Conservation (phyloP, 805 yeast genomes). For the Schwanniomyces pseudopolymorphus region DNA sequence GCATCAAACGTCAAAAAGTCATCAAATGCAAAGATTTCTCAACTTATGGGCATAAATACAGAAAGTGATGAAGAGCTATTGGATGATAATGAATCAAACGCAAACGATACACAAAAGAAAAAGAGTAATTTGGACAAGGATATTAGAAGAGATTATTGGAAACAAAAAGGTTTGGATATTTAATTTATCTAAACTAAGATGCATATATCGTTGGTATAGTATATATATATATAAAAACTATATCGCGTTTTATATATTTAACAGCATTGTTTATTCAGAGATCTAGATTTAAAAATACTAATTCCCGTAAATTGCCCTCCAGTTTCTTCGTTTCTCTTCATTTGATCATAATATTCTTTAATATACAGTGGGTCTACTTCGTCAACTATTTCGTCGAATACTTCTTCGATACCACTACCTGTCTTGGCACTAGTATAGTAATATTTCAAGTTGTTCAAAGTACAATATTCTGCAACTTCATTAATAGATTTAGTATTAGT, state of each 20-base stretch:
- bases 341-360: conserved; percentile 13
- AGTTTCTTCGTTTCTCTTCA: conserved; percentile 5
- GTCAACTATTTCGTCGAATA: conserved; percentile 32
- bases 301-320: conserved; percentile 4
- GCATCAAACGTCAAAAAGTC: conserved; percentile 1
- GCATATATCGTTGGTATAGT: too few relatives aligned
- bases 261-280: conserved; percentile 6
- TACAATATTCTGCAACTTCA: conserved; percentile 11
- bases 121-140: conserved; percentile 30
- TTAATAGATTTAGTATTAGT: conserved; percentile 9
- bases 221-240: too few relatives aligned
- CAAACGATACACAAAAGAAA: conserved; percentile 1
- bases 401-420: conserved; percentile 55
- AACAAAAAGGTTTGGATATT: conserved; percentile 38
- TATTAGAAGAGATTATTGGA: conserved; percentile 39
- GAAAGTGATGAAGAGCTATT: conserved; percentile 14
- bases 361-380: conserved; percentile 32
- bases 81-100: conserved; percentile 8
- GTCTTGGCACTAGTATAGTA: conserved; percentile 67
- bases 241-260: conserved; percentile 1
- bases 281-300: conserved; percentile 6
- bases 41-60: conserved; percentile 19
- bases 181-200: too few relatives aligned
- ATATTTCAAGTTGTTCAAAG: conserved; percentile 16
- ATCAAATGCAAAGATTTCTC: conserved; percentile 14